Conservation (phyloP, 169 alveolate species). For the Eimeria brunetti region DNA sequence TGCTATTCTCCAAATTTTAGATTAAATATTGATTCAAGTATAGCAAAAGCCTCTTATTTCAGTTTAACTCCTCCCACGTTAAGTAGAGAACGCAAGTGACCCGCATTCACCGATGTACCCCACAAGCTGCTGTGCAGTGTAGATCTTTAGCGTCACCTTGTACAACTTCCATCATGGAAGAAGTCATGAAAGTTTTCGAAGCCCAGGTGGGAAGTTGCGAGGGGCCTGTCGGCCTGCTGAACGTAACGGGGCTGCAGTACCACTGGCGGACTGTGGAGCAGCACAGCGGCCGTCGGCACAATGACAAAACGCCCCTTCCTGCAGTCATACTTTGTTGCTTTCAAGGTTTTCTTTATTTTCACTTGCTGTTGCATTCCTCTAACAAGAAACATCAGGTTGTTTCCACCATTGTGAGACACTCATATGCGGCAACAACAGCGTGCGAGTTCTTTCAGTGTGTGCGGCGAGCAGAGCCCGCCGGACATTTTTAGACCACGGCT, state of each 20-base stretch:
- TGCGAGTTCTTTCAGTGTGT: neutral
- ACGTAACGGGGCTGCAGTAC: neutral
- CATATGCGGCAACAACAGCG: neutral
- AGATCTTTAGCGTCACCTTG: neutral
- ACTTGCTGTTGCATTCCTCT: neutral
- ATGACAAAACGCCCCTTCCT: neutral
- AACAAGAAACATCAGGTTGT: neutral
- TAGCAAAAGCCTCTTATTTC: neutral
- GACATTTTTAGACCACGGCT: neutral
- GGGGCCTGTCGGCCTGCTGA: neutral
- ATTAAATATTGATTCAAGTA: neutral
- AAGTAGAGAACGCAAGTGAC: constrained; percentile 8
- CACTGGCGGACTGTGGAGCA: constrained; percentile 9
- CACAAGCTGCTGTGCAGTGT: neutral
- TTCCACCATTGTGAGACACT: neutral
- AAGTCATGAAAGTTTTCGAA: neutral
- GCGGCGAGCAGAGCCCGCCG: constrained; percentile 11
- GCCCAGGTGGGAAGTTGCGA: neutral
- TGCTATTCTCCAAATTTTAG: neutral
- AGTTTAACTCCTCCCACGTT: neutral
- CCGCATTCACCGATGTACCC: neutral
- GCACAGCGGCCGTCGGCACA: neutral
- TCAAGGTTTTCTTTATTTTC: neutral
- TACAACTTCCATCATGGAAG: neutral
- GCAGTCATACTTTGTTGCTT: neutral